Evolutionary conservation across 768 basidiomycete genomes (phyloP).

Genomic region (Lentinula aciculospora): DNA sequence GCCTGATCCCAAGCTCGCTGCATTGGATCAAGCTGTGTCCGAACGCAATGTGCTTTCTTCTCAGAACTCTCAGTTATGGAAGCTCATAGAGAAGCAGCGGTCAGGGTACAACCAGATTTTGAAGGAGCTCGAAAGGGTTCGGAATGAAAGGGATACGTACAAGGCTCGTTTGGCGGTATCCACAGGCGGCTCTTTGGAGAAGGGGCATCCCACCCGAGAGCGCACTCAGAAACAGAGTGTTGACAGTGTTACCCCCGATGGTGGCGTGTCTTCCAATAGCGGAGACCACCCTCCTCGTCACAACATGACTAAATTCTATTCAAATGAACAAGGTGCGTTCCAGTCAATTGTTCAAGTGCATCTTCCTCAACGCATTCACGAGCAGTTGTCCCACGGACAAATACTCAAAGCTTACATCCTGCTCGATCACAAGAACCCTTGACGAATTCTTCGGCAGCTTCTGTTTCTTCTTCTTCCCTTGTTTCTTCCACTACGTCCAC

Average conservation of each 20-base stretch:
- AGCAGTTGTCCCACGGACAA: conserved; percentile 23
- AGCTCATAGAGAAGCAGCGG: conserved; percentile 89
- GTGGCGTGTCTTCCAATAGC: conserved; percentile 4
- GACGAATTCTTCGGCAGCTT: conserved; percentile 14
- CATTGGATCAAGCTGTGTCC: conserved; percentile 70
- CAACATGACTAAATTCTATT: conserved; percentile 24
- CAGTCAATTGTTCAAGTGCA: conserved; percentile 6
- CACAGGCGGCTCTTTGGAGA: conserved; percentile 20
- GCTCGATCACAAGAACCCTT: conserved; percentile 39
- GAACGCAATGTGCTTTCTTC: conserved; percentile 78
- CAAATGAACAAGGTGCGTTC: conserved; percentile 33
- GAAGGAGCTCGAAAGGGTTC: conserved; percentile 82
- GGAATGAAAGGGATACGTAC: conserved; percentile 72
- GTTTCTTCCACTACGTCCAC: conserved; percentile 18
- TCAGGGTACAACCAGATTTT: conserved; percentile 72
- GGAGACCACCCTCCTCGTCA: conserved; percentile 15
- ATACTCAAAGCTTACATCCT: conserved; percentile 24
- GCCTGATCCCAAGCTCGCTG: conserved; percentile 52
- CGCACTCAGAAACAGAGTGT: conserved; percentile 9
- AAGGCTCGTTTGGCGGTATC: conserved; percentile 38
- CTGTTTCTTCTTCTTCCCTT: conserved; percentile 19
- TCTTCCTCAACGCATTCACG: conserved; percentile 3
- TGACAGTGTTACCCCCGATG: conserved; percentile 4
- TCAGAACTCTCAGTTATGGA: conserved; percentile 92
- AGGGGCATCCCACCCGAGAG: conserved; percentile 9